A percentile compares a stretch with the other conserved stretches of the same genome.
These are phyloP conservation scores for Ananas comosus DNA, from an alignment of 176 grass and related monocot species.

Conservation along the genomic window DNA sequence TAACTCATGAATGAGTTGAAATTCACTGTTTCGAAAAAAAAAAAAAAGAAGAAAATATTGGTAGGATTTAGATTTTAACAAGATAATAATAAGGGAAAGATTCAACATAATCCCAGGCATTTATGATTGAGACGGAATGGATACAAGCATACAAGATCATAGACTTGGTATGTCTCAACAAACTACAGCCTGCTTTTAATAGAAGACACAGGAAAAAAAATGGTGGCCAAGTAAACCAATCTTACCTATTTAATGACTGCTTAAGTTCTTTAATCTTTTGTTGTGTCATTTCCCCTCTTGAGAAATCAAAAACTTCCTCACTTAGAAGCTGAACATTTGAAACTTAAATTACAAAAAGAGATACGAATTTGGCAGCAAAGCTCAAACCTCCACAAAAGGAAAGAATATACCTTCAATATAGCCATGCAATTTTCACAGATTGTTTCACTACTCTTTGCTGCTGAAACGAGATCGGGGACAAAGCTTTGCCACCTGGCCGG, in stretches of 20 bases:
- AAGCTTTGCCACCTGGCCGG: slow-evolving; percentile 90
- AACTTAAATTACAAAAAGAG: background rate
- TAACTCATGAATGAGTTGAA: slow-evolving; percentile 95
- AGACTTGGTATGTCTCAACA: background rate
- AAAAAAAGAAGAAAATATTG: background rate
- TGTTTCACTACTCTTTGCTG: slow-evolving; percentile 92
- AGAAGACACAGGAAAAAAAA: slow-evolving; percentile 10
- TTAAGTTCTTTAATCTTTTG: slow-evolving; percentile 99
- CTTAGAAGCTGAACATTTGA: slow-evolving; percentile 77
- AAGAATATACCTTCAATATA: slow-evolving; percentile 81
- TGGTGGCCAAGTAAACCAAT: background rate
- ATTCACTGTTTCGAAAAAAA: slow-evolving; percentile 58
- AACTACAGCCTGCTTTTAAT: slow-evolving; percentile 5
- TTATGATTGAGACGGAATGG: too few relatives aligned
- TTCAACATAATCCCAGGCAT: background rate
- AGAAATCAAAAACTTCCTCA: slow-evolving; percentile 99
- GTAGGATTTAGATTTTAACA: background rate
- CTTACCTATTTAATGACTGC: slow-evolving; percentile 89
- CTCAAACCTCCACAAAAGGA: background rate
- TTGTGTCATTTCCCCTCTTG: slow-evolving; percentile 98
- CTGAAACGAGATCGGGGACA: slow-evolving; percentile 92
- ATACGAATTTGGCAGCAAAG: background rate
- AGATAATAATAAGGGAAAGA: background rate
- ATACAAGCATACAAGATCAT: too few relatives aligned
- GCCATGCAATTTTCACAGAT: slow-evolving; percentile 99